Evolutionary conservation across 768 basidiomycete genomes (phyloP).

Genomic region (Leccinum truebloodii): DNA sequence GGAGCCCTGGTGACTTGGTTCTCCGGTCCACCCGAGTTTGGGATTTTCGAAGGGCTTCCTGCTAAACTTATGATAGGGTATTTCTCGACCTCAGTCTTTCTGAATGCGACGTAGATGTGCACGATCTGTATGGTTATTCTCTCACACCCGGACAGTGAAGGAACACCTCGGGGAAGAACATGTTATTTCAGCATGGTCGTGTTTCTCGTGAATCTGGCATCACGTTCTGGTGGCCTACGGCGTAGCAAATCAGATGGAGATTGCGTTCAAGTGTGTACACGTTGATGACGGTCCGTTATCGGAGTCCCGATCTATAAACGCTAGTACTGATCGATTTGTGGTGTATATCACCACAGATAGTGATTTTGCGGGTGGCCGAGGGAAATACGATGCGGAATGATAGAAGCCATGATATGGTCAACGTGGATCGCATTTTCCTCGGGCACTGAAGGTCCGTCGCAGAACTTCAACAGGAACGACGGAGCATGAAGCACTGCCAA

Average conservation of each 20-base stretch:
- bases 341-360: slow-evolving; percentile 18
- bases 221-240: slow-evolving; percentile 2
- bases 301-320: not conserved
- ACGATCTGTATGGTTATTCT: not conserved
- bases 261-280: slow-evolving; percentile 5
- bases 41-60: slow-evolving; percentile 3
- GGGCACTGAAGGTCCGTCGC: too few relatives aligned
- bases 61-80: slow-evolving; percentile 4
- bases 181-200: not conserved
- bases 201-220: not conserved
- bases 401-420: not conserved
- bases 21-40: not conserved
- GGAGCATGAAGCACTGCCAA: not conserved
- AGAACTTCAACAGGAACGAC: not conserved
- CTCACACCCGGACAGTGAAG: not conserved
- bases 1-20: not conserved
- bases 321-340: not conserved
- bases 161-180: not conserved
- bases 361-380: slow-evolving; percentile 12
- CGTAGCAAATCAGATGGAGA: not conserved
- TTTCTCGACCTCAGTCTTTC: slow-evolving; percentile 1
- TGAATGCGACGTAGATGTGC: not conserved
- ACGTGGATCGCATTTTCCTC: not conserved
- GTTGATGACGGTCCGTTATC: slow-evolving; percentile 5
- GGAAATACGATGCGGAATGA: slow-evolving; percentile 10